Evolutionary conservation across 352 stramenopile species (phyloP).

Genomic region (Phytopythium helicoides): DNA sequence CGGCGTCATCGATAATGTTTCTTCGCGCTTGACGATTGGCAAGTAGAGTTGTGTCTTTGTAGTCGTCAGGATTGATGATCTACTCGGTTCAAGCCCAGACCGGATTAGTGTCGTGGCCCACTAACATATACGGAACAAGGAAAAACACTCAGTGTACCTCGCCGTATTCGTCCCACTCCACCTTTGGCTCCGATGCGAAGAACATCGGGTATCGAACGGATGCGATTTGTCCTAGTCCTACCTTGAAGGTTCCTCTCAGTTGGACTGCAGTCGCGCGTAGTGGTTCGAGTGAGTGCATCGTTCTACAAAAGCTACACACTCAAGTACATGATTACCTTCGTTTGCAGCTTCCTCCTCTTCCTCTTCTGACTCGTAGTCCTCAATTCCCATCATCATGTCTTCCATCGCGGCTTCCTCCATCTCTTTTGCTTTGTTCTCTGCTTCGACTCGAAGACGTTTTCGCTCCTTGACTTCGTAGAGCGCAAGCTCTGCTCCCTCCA

Average conservation of each 20-base stretch:
- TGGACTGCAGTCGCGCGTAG: conserved; percentile 34
- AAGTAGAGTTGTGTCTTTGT: conserved; percentile 69
- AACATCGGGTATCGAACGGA: conserved; percentile 88
- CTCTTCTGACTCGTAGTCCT: conserved; percentile 85
- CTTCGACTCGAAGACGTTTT: conserved; percentile 76
- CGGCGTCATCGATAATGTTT: conserved; percentile 55
- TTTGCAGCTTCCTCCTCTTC: conserved; percentile 72
- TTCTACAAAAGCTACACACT: too few species aligned
- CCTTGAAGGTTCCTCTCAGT: conserved; percentile 83
- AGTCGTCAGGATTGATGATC: conserved; percentile 84
- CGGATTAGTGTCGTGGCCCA: neutral
- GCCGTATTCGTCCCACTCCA: conserved; percentile 90
- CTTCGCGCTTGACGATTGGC: conserved; percentile 60
- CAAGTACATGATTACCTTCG: conserved; percentile 31
- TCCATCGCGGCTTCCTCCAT: conserved; percentile 89
- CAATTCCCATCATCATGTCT: conserved; percentile 91
- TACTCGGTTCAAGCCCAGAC: conserved; percentile 8
- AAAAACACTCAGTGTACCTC: conserved; percentile 51
- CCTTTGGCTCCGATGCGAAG: conserved; percentile 79
- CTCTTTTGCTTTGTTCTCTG: conserved; percentile 87
- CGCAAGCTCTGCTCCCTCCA: conserved; percentile 85
- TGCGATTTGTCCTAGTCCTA: conserved; percentile 81
- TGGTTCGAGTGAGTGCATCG: too few species aligned
- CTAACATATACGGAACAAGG: too few species aligned
- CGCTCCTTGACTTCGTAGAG: conserved; percentile 86